Evolutionary conservation across 2,329 filamentous ascomycete genomes (phyloP).

Genomic region (Penicillium sp.): DNA sequence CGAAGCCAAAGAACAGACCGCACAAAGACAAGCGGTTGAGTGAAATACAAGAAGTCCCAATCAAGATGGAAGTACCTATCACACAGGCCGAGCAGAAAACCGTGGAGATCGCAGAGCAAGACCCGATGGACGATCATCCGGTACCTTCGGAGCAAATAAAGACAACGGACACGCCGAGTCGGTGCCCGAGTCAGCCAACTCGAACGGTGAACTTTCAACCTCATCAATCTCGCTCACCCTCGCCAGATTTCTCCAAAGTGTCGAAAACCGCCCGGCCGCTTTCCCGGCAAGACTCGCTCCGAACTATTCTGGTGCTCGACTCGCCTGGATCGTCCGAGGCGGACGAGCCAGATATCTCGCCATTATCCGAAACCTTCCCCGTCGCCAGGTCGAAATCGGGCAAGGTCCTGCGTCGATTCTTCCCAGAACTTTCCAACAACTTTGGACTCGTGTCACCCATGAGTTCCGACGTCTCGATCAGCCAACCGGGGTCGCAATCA

Average conservation of each 20-base stretch:
- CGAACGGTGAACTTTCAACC: no score
- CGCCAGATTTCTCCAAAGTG: neutral
- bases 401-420: constrained; percentile 23
- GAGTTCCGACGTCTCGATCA: constrained; percentile 2
- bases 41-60: neutral
- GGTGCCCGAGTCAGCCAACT: no score
- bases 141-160: neutral
- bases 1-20: neutral
- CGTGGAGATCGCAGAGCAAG: neutral
- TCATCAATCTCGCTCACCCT: no score
- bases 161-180: no score
- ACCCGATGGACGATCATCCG: neutral
- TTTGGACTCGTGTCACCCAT: constrained; percentile 23
- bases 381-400: constrained; percentile 10
- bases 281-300: constrained; percentile 9
- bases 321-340: constrained; percentile 9
- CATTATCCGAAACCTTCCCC: constrained; percentile 17
- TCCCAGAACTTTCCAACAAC: constrained; percentile 25
- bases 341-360: constrained; percentile 22
- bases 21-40: neutral
- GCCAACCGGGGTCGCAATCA: constrained; percentile 7
- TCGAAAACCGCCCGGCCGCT: constrained; percentile 1
- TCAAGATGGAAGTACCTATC: neutral
- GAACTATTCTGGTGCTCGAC: constrained; percentile 13
- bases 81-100: neutral